These are phyloP conservation scores for Xylaria flabelliformis DNA, from an alignment of 495 filamentous ascomycete genomes.

Conservation along the genomic window DNA sequence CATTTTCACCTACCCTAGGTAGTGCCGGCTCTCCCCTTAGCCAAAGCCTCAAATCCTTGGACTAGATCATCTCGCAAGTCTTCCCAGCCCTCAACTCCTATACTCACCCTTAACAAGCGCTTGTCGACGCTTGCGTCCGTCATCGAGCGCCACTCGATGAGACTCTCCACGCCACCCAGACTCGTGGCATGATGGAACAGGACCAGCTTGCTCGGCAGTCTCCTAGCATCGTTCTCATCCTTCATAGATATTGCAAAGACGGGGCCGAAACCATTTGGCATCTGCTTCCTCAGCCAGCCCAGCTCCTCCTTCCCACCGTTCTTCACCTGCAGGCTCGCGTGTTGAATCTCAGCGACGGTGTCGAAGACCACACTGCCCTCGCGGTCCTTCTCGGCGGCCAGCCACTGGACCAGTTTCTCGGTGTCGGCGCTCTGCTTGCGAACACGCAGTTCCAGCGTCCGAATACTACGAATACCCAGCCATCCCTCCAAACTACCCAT, in stretches of 20 bases:
- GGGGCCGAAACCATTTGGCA: slow-evolving; percentile 89
- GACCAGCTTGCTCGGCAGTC: slow-evolving; percentile 75
- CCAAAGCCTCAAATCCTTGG: slow-evolving; percentile 67
- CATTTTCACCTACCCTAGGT: not conserved
- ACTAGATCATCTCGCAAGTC: slow-evolving; percentile 81
- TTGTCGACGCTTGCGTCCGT: slow-evolving; percentile 75
- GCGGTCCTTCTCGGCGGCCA: slow-evolving; percentile 57
- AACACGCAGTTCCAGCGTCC: slow-evolving; percentile 86
- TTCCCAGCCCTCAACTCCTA: slow-evolving; percentile 87
- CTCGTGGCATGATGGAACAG: slow-evolving; percentile 96
- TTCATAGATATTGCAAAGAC: slow-evolving; percentile 81
- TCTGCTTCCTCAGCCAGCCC: slow-evolving; percentile 80
- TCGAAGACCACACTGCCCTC: slow-evolving; percentile 51
- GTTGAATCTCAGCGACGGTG: slow-evolving; percentile 67
- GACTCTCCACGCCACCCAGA: slow-evolving; percentile 89
- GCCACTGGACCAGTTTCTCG: slow-evolving; percentile 71
- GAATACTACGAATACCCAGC: slow-evolving; percentile 83
- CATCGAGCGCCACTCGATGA: slow-evolving; percentile 93
- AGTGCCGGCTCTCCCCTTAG: slow-evolving; percentile 38
- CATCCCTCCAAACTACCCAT: slow-evolving; percentile 93
- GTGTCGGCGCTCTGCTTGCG: slow-evolving; percentile 74
- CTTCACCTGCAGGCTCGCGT: slow-evolving; percentile 75
- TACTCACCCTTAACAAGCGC: slow-evolving; percentile 77
- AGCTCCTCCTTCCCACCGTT: slow-evolving; percentile 51
- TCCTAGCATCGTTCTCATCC: slow-evolving; percentile 63